These are phyloP conservation scores for Leucaena leucocephala DNA, from an alignment of 306 rosid species.

Conservation along the genomic window DNA sequence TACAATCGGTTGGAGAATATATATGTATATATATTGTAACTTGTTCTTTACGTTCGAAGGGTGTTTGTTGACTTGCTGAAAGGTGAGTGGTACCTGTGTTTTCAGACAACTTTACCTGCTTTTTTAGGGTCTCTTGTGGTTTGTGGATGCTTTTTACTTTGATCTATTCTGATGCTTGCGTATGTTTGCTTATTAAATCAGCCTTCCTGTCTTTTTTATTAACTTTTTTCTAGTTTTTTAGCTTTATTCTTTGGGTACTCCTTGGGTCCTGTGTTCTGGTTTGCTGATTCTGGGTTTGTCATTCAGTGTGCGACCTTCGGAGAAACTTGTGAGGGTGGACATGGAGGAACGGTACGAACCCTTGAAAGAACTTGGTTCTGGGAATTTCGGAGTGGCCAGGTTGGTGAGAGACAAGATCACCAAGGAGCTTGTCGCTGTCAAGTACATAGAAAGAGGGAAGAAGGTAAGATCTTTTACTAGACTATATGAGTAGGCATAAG, in stretches of 20 bases:
- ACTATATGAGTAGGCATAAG: background rate
- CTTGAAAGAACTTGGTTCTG: slow-evolving; percentile 84
- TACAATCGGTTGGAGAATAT: background rate
- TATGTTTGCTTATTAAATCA: background rate
- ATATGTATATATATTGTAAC: background rate
- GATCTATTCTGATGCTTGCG: background rate
- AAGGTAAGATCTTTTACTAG: slow-evolving; percentile 49
- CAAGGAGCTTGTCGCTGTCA: slow-evolving; percentile 83
- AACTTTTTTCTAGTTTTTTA: background rate
- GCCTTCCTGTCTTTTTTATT: background rate
- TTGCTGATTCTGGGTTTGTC: slow-evolving; percentile 2
- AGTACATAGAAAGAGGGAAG: slow-evolving; percentile 83
- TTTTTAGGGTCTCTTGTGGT: background rate
- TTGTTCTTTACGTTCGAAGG: background rate
- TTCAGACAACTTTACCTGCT: slow-evolving; percentile 1
- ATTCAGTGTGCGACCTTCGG: background rate
- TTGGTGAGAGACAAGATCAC: slow-evolving; percentile 82
- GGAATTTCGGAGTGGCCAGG: slow-evolving; percentile 85
- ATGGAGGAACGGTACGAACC: slow-evolving; percentile 84
- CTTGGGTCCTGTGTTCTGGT: background rate
- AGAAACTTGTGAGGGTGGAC: slow-evolving; percentile 22
- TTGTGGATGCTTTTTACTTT: slow-evolving; percentile 2
- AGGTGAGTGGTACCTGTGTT: slow-evolving; percentile 25
- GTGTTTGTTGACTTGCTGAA: background rate
- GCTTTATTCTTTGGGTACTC: background rate